Percentiles rank a stretch among this genome's conserved stretches.
phyloP scores from a whole-genome alignment of 140 eudicot genomes.

The Eryngium alpinum region DNA sequence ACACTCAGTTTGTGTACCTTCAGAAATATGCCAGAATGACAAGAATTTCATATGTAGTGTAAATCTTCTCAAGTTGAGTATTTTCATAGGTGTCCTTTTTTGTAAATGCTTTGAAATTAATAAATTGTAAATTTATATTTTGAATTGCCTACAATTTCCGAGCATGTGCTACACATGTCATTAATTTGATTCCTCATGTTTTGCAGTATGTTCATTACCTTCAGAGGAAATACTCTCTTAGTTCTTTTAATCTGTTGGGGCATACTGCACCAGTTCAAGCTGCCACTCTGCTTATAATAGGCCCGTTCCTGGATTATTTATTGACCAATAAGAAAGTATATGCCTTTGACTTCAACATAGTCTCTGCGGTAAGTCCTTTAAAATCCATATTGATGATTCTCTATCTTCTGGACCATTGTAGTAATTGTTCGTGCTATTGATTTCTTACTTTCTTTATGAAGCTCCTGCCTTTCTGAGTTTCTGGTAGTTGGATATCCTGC shows the following conservation, averaged over 20 bases:
- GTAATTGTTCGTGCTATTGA: not conserved
- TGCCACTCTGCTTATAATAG: slow-evolving; percentile 59
- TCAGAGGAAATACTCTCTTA: slow-evolving; percentile 78
- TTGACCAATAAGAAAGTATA: slow-evolving; percentile 64
- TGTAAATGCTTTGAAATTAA: not conserved
- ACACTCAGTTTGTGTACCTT: not conserved
- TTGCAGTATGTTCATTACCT: slow-evolving; percentile 83
- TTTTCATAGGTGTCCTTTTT: not conserved
- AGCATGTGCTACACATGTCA: not conserved
- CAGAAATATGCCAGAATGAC: not conserved
- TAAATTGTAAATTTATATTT: not conserved
- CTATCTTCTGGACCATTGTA: not conserved
- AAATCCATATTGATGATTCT: not conserved
- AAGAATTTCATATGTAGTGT: not conserved
- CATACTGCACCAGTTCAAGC: slow-evolving; percentile 95
- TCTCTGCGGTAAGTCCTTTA: slow-evolving; percentile 49
- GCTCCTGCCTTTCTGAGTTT: not conserved
- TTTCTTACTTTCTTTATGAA: not conserved
- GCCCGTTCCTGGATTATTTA: slow-evolving; percentile 84
- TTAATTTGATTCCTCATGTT: slow-evolving; percentile 14
- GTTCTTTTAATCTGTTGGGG: slow-evolving; percentile 81
- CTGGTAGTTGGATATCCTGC: no score
- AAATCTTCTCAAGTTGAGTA: not conserved
- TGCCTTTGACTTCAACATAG: slow-evolving; percentile 43
- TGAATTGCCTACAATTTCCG: not conserved